Conservation (phyloP, 2,329 filamentous ascomycete species). For the Elsinoe australis region DNA sequence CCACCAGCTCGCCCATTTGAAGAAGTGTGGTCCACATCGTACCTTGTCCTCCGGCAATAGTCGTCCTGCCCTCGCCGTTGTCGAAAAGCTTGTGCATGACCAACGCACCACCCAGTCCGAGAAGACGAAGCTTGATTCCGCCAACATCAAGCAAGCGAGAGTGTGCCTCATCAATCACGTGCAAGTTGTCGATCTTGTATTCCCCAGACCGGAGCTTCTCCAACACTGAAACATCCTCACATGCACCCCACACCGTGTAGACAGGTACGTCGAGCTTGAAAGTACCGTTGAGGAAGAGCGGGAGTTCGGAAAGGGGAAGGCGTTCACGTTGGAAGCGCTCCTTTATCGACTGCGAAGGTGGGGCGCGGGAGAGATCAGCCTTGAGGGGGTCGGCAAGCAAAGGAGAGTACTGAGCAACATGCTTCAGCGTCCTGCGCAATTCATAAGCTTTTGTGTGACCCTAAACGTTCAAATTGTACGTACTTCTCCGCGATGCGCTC, state of each 20-base stretch:
- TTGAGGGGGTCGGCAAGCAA: conserved; percentile 72
- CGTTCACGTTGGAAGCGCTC: conserved; percentile 72
- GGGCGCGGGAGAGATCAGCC: conserved; percentile 57
- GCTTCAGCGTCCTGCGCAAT: conserved; percentile 72
- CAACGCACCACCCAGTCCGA: conserved; percentile 89
- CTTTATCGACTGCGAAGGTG: conserved; percentile 66
- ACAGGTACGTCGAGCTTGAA: conserved; percentile 92
- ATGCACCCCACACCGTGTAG: conserved; percentile 98
- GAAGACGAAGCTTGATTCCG: conserved; percentile 87
- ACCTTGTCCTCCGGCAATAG: conserved; percentile 93
- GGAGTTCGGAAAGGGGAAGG: conserved; percentile 84
- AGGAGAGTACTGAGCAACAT: conserved; percentile 97
- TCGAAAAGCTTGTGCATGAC: conserved; percentile 99
- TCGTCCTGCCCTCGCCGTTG: conserved; percentile 94
- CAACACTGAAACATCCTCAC: conserved; percentile 92
- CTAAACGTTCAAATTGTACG: conserved; percentile 33
- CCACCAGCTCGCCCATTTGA: conserved; percentile 96
- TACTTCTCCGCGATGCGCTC: conserved; percentile 98
- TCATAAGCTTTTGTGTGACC: conserved; percentile 13
- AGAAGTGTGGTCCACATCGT: conserved; percentile 99
- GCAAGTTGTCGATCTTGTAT: conserved; percentile 94
- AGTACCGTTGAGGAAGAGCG: conserved; percentile 78
- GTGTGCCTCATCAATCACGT: conserved; percentile 97
- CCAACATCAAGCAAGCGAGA: conserved; percentile 91
- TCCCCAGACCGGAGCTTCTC: conserved; percentile 97